Conservation (phyloP, 495 filamentous ascomycete genomes). For the Trichoderma reesei region DNA sequence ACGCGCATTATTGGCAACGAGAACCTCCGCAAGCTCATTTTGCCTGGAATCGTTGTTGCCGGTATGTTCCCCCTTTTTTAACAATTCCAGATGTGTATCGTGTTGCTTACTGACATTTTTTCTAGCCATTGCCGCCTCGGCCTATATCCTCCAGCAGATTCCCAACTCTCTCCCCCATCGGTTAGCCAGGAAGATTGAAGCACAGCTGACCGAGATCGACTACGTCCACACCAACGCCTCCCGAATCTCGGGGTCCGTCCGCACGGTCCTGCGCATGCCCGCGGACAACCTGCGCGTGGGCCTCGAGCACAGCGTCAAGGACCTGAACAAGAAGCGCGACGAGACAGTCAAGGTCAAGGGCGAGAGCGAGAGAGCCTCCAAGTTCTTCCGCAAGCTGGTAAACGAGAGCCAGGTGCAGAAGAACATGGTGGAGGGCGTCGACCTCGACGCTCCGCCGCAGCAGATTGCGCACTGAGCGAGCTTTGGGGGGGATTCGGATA, state of each 20-base stretch:
- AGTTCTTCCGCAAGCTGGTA: constrained; percentile 82
- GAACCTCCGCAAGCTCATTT: constrained; percentile 68
- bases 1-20: constrained; percentile 73
- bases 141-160: constrained; percentile 75
- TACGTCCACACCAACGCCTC: constrained; percentile 83
- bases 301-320: constrained; percentile 71
- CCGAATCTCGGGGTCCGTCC: constrained; percentile 72
- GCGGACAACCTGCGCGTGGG: constrained; percentile 70
- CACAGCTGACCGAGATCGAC: constrained; percentile 68
- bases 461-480: neutral
- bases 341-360: constrained; percentile 66
- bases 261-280: constrained; percentile 76
- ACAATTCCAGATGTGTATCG: neutral
- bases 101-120: constrained; percentile 26
- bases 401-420: constrained; percentile 62
- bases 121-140: constrained; percentile 58
- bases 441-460: constrained; percentile 62
- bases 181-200: constrained; percentile 72
- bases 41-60: constrained; percentile 68
- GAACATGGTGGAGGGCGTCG: constrained; percentile 63
- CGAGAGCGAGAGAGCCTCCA: constrained; percentile 66
- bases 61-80: constrained; percentile 45
- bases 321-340: constrained; percentile 64
- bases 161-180: constrained; percentile 81
- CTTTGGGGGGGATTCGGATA: neutral